Conservation (phyloP, 108 stramenopile genomes). For the Pseudonitzschia multistriata region DNA sequence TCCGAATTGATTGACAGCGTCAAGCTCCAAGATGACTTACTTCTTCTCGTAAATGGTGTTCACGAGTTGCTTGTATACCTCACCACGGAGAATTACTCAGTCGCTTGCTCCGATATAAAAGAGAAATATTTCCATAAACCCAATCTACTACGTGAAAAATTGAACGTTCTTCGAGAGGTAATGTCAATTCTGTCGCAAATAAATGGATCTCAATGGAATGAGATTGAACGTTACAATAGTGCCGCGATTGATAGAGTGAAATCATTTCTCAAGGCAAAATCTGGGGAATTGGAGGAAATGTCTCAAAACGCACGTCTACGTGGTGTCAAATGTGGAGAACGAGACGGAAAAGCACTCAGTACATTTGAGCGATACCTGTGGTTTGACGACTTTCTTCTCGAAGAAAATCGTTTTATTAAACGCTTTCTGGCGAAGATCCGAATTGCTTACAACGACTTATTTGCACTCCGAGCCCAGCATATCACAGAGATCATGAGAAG, state of each 20-base stretch:
- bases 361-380: constrained; percentile 1
- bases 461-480: too few species aligned
- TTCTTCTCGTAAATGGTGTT: neutral
- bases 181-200: neutral
- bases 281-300: neutral
- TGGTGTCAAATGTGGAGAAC: constrained; percentile 8
- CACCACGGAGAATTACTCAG: neutral
- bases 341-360: constrained; percentile 8
- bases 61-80: neutral
- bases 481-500: too few species aligned
- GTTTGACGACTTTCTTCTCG: constrained; percentile 25
- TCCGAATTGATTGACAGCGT: neutral
- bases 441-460: neutral
- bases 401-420: constrained; percentile 30
- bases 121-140: neutral
- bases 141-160: neutral
- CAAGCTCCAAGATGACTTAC: neutral
- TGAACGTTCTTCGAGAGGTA: neutral
- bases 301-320: neutral
- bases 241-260: neutral
- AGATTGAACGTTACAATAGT: neutral
- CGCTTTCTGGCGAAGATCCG: neutral
- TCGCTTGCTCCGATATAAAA: neutral
- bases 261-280: neutral
- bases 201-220: neutral